Evolutionary conservation across 768 basidiomycete genomes (phyloP).

Genomic region (Austroboletus eburneus): DNA sequence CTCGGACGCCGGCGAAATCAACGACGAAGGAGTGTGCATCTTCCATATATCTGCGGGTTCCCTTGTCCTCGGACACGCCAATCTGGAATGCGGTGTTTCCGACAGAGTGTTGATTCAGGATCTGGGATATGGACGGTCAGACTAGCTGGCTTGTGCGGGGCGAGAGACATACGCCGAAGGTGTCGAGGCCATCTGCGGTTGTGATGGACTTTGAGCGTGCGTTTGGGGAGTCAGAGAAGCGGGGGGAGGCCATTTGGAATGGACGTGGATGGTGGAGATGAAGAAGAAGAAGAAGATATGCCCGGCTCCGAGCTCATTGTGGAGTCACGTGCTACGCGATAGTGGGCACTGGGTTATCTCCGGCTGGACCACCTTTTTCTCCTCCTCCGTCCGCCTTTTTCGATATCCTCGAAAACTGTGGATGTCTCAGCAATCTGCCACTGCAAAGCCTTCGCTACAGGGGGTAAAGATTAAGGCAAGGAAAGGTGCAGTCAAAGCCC

Average conservation of each 20-base stretch:
- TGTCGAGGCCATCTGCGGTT: slow-evolving; percentile 67
- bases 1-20: slow-evolving; percentile 85
- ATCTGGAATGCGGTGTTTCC: slow-evolving; percentile 61
- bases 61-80: slow-evolving; percentile 78
- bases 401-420: slow-evolving; percentile 52
- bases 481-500: slow-evolving; percentile 89
- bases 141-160: neutral
- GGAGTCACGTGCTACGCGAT: slow-evolving; percentile 23
- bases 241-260: slow-evolving; percentile 22
- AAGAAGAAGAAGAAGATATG: slow-evolving; percentile 2
- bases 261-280: slow-evolving; percentile 5
- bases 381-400: slow-evolving; percentile 21
- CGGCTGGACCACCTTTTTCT: slow-evolving; percentile 5
- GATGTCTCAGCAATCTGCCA: slow-evolving; percentile 87
- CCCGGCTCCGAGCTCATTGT: slow-evolving; percentile 9
- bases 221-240: slow-evolving; percentile 61
- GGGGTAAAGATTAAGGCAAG: slow-evolving; percentile 92
- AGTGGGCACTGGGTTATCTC: slow-evolving; percentile 23
- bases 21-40: slow-evolving; percentile 96
- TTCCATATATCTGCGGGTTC: slow-evolving; percentile 91
- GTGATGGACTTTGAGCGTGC: slow-evolving; percentile 82
- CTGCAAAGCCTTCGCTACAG: slow-evolving; percentile 86
- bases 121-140: slow-evolving; percentile 15
- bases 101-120: slow-evolving; percentile 58
- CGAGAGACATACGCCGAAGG: slow-evolving; percentile 60